Percentiles rank a stretch among this genome's conserved stretches.
Evolutionary conservation across 768 basidiomycete species (phyloP).

Genomic region (Hemileccinum impolitum): DNA sequence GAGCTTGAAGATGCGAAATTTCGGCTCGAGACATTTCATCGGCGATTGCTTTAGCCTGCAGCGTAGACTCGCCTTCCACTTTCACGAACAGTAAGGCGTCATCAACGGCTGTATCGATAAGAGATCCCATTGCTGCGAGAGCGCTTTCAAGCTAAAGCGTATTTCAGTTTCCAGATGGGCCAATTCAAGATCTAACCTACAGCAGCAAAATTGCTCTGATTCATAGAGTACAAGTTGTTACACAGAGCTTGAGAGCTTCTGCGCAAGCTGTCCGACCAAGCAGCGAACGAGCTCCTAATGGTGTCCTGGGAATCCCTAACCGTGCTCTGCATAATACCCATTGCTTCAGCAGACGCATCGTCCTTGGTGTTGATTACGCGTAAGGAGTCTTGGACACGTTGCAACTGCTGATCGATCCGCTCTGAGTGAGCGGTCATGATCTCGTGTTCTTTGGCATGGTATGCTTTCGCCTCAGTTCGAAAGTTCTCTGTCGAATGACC

Average conservation of each 20-base stretch:
- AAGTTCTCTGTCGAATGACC: slow-evolving; percentile 52
- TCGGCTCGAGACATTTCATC: slow-evolving; percentile 48
- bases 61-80: slow-evolving; percentile 48
- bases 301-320: slow-evolving; percentile 52
- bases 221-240: slow-evolving; percentile 41
- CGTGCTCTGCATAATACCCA: slow-evolving; percentile 44
- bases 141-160: slow-evolving; percentile 50
- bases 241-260: slow-evolving; percentile 47
- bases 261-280: slow-evolving; percentile 57
- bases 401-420: slow-evolving; percentile 56
- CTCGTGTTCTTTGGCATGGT: slow-evolving; percentile 55
- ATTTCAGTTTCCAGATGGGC: slow-evolving; percentile 4
- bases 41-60: slow-evolving; percentile 47
- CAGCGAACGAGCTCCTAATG: slow-evolving; percentile 47
- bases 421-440: slow-evolving; percentile 47
- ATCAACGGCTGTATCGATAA: slow-evolving; percentile 57
- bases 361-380: slow-evolving; percentile 56
- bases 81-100: slow-evolving; percentile 58
- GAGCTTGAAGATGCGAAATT: slow-evolving; percentile 59
- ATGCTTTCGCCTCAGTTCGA: slow-evolving; percentile 51
- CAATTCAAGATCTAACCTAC: slow-evolving; percentile 29
- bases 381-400: slow-evolving; percentile 50
- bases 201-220: slow-evolving; percentile 43
- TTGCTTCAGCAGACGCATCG: slow-evolving; percentile 48
- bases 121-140: slow-evolving; percentile 52